A percentile compares a stretch with the other conserved stretches of the same genome.
These are phyloP conservation scores for Pulicaria dysenterica DNA, from an alignment of 129 eudicot species.

Conservation along the genomic window DNA sequence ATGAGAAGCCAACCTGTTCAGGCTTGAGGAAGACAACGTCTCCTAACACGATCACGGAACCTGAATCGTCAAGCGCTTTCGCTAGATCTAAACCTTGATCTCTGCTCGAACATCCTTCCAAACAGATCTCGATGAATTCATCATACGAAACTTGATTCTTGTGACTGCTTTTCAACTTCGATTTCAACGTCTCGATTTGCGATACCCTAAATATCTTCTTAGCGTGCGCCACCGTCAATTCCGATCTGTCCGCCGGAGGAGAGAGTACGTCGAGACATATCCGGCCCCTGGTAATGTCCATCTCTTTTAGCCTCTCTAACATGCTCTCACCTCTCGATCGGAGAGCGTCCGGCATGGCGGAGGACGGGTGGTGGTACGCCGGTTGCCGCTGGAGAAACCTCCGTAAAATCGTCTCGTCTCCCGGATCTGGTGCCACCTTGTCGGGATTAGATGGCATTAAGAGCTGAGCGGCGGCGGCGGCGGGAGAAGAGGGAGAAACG, in stretches of 20 bases:
- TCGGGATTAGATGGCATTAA: slow-evolving; percentile 33
- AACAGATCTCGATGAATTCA: slow-evolving; percentile 61
- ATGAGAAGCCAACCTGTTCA: slow-evolving; percentile 69
- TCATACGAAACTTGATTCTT: slow-evolving; percentile 47
- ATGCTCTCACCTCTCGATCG: slow-evolving; percentile 50
- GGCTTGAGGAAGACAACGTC: slow-evolving; percentile 78
- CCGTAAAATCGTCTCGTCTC: slow-evolving; percentile 52
- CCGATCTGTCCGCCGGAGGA: slow-evolving; percentile 45
- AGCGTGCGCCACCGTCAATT: slow-evolving; percentile 69
- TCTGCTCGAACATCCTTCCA: slow-evolving; percentile 36
- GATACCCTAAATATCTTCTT: slow-evolving; percentile 66
- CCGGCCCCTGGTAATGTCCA: slow-evolving; percentile 52
- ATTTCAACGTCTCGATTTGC: slow-evolving; percentile 66
- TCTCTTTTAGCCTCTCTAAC: slow-evolving; percentile 52
- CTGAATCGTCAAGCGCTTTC: slow-evolving; percentile 80
- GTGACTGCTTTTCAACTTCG: slow-evolving; percentile 39
- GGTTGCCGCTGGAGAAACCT: slow-evolving; percentile 48
- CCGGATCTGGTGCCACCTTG: slow-evolving; percentile 54
- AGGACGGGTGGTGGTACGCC: slow-evolving; percentile 22
- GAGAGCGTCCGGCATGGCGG: slow-evolving; percentile 36
- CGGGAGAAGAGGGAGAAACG: slow-evolving; percentile 47
- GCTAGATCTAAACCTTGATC: slow-evolving; percentile 66
- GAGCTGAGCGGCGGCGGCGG: slow-evolving; percentile 24
- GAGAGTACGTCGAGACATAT: slow-evolving; percentile 63
- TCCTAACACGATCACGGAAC: slow-evolving; percentile 77